Base-by-base conservation (phyloP, 73 alveolate species). In the Tetrahymena borealis region DNA sequence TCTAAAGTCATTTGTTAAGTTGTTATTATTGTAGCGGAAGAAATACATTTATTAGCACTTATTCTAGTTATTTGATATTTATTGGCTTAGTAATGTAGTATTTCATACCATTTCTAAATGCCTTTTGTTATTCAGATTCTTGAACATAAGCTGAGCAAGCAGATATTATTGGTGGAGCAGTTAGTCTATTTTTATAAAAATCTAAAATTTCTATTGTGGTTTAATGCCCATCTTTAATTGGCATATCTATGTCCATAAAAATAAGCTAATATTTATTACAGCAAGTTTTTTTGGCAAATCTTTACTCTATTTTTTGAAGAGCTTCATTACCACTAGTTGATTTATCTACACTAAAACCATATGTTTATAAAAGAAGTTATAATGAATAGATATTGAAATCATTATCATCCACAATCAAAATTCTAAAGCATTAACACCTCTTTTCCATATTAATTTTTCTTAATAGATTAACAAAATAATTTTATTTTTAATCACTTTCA, bases 261-360 rank as follows among this genome's bases (percentile, higher is more conserved):
- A 60, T 60, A 24, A 60, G 0, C 28, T 60, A 6, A 35, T 60
- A 60, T 10, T 20, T 15, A 13, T 60, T 24, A n/a, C 85, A 60
- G 38, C 85, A 60, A 2, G 33, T 24, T 60, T 60, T 24, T 24
- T 60, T 60, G 28, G 33, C 9, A 18, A 24, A 60, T 11, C 33
- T 91, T 7, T 11, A 32, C 91, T 91, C 38, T 39, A 91, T 31
- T 91, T 36, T 91, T 24, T 20, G 31, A 33, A 39, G 9, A 7
- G 94, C 94, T 2, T 91, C 94, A n/a, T 33, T 18, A 6, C 94
- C 94, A 91, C 41, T 91, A 36, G 15, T 39, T 6, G 94, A 43
- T 18, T 91, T 35, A 39, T 38, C 90, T 7, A n/a, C 77, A 24
- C 13, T 0, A 91, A 36, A 39, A 18, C 94, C 94, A 39, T 38